phyloP scores from a whole-genome alignment of 768 basidiomycete genomes.

The Boletus tylopilopsis region DNA sequence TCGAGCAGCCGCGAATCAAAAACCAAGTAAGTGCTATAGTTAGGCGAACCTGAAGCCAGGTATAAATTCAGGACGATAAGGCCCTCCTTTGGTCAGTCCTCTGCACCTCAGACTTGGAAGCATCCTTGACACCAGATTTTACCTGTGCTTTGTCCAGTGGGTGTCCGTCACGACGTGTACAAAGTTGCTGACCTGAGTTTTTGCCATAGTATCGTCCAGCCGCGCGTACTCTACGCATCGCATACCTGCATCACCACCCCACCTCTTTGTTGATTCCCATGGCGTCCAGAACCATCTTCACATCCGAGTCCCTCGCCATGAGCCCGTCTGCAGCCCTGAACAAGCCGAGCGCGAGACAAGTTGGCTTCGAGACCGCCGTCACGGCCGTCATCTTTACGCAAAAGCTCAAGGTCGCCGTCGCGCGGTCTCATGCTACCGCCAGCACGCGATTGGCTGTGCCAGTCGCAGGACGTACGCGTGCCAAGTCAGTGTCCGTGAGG shows the following conservation, averaged over 20 bases:
- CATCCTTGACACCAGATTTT: background rate
- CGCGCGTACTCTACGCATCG: background rate
- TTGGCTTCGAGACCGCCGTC: conserved; percentile 23
- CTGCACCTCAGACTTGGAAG: background rate
- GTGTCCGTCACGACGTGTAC: background rate
- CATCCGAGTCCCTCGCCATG: background rate
- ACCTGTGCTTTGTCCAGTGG: background rate
- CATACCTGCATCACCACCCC: too few relatives aligned
- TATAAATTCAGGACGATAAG: conserved; percentile 14
- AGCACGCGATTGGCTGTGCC: background rate
- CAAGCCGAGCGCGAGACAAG: conserved; percentile 5
- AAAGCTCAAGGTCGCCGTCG: conserved; percentile 19
- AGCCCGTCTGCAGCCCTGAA: background rate
- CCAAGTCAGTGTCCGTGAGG: conserved; percentile 3
- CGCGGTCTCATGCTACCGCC: conserved; percentile 8
- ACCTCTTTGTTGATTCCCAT: too few relatives aligned
- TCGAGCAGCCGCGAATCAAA: background rate
- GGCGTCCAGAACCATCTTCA: too few relatives aligned
- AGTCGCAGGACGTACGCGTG: conserved; percentile 1
- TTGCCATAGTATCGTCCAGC: background rate
- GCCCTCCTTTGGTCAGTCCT: background rate
- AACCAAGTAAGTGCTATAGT: too few relatives aligned
- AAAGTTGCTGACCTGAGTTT: conserved; percentile 1
- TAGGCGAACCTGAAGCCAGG: background rate
- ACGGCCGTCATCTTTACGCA: conserved; percentile 20